Conservation (phyloP, 1,284 basidiomycete species). For the Rhodotorula sp. region DNA sequence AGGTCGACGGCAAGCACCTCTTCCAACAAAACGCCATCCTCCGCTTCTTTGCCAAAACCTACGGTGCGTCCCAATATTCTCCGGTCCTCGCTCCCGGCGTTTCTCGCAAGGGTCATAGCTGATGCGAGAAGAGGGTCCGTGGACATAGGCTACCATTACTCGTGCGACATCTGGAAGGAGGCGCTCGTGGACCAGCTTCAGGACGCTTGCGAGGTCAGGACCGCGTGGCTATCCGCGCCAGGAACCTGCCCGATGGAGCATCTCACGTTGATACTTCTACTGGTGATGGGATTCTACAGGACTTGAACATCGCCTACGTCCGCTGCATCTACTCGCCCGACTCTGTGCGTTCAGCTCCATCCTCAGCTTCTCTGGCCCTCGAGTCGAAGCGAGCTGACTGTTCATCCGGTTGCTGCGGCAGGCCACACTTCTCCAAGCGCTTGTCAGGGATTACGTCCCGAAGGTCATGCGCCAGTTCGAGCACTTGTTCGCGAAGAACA, state of each 20-base stretch:
- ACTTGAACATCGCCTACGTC: constrained; percentile 6
- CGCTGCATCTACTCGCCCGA: constrained; percentile 5
- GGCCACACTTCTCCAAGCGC: constrained; percentile 1
- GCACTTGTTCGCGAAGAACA: constrained; percentile 3
- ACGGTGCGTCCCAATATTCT: neutral
- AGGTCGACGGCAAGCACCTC: neutral
- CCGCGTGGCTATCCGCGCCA: no score
- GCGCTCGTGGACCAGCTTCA: constrained; percentile 6
- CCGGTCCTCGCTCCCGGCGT: neutral
- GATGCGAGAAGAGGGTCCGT: no score
- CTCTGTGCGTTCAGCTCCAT: neutral
- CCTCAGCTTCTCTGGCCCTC: neutral
- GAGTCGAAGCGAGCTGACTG: neutral
- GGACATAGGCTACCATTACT: neutral
- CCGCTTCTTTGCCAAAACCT: constrained; percentile 7
- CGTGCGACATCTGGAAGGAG: constrained; percentile 2
- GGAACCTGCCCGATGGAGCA: no score
- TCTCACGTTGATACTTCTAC: no score
- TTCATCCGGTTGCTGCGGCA: neutral
- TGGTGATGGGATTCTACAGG: neutral
- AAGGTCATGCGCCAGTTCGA: constrained; percentile 15
- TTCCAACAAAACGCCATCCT: constrained; percentile 18
- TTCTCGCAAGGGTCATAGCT: neutral
- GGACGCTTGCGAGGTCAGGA: constrained; percentile 7
- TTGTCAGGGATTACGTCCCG: constrained; percentile 1